Evolutionary conservation across 208 protist species (phyloP).

Genomic region (Herpetomonas tarakana): DNA sequence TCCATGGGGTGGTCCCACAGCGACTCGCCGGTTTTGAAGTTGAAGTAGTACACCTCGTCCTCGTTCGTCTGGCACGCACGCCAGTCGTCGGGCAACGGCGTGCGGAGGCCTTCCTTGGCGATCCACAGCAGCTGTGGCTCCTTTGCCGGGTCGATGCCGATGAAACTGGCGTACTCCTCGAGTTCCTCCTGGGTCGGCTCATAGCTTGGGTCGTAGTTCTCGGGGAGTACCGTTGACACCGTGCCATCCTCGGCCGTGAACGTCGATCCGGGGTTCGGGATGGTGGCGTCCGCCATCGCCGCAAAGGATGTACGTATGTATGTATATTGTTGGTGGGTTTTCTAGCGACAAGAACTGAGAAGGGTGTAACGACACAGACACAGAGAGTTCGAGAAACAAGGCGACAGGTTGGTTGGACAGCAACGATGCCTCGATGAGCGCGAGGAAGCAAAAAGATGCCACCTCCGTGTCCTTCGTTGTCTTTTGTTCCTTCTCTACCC

Average conservation of each 20-base stretch:
- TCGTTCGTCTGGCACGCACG: slow-evolving; percentile 87
- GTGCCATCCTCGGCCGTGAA: slow-evolving; percentile 80
- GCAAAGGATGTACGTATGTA: slow-evolving; percentile 1
- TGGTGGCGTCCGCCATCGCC: slow-evolving; percentile 38
- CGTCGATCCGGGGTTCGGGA: slow-evolving; percentile 62
- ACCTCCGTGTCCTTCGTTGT: no score
- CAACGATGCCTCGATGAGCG: no score
- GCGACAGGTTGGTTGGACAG: no score
- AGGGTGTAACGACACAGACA: no score
- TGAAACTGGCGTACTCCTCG: slow-evolving; percentile 91
- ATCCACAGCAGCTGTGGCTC: slow-evolving; percentile 90
- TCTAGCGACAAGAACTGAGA: no score
- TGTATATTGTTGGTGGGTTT: no score
- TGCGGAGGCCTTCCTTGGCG: slow-evolving; percentile 88
- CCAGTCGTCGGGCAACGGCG: slow-evolving; percentile 90
- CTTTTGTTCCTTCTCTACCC: no score
- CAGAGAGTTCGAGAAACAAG: no score
- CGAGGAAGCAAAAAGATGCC: no score
- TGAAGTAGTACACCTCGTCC: slow-evolving; percentile 95
- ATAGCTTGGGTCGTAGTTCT: slow-evolving; percentile 82
- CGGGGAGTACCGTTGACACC: slow-evolving; percentile 87
- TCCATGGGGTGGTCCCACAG: slow-evolving; percentile 95
- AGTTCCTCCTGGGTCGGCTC: slow-evolving; percentile 87
- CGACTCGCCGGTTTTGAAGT: slow-evolving; percentile 88
- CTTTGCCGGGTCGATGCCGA: slow-evolving; percentile 83